A percentile compares a stretch with the other conserved stretches of the same genome.
Conservation (phyloP, 306 rosid species). For the Lotus japonicus region DNA sequence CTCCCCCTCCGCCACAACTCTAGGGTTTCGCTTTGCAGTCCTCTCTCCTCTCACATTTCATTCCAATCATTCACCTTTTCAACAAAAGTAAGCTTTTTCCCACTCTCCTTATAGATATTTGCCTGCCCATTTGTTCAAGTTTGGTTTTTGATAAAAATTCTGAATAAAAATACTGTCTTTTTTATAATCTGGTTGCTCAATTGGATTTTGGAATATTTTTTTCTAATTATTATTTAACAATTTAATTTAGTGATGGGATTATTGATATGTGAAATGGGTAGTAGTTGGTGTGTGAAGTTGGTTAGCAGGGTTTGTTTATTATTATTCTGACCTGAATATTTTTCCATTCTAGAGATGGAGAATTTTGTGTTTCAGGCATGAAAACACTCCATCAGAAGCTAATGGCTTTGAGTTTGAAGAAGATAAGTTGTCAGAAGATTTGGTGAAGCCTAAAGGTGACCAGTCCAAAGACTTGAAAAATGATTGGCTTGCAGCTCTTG, state of each 20-base stretch:
- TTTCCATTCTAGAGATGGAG: slow-evolving; percentile 37
- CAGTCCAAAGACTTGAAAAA: slow-evolving; percentile 13
- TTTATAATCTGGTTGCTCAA: slow-evolving; percentile 1
- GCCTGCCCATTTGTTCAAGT: not conserved
- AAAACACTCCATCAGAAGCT: slow-evolving; percentile 19
- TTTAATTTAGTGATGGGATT: not conserved
- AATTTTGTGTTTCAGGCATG: slow-evolving; percentile 31
- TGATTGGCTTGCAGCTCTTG: slow-evolving; percentile 32
- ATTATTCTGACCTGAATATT: slow-evolving; percentile 2
- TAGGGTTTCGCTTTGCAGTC: slow-evolving; percentile 25
- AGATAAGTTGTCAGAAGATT: slow-evolving; percentile 33
- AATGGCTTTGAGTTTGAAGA: slow-evolving; percentile 21
- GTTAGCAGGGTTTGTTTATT: not conserved
- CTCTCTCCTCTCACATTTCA: not conserved
- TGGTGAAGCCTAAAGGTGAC: slow-evolving; percentile 14
- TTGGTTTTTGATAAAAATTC: not conserved
- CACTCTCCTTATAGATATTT: not conserved
- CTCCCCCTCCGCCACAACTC: slow-evolving; percentile 8
- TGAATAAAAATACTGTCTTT: not conserved
- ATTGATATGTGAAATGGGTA: not conserved
- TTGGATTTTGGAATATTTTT: not conserved
- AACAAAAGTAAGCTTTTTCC: slow-evolving; percentile 12
- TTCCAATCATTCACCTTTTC: slow-evolving; percentile 19
- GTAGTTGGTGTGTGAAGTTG: slow-evolving; percentile 1
- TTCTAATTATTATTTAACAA: not conserved